Conservation (phyloP, 257 asterid genomes). For the Vinca minor region DNA sequence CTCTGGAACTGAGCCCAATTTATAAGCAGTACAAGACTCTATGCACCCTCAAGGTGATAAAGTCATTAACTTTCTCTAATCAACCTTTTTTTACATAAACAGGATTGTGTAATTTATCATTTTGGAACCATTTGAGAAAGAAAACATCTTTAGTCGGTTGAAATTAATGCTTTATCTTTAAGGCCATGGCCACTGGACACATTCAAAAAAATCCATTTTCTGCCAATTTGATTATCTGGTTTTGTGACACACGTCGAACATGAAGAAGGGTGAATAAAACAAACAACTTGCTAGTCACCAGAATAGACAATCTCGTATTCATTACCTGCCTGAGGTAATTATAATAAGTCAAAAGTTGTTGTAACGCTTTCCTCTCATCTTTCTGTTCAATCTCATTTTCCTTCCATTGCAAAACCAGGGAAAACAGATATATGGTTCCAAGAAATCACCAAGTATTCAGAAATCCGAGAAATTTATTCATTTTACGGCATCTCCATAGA, state of each 20-base stretch:
- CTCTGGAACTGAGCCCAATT: slow-evolving; percentile 16
- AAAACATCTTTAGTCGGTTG: slow-evolving; percentile 34
- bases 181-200: slow-evolving; percentile 19
- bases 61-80: slow-evolving; percentile 27
- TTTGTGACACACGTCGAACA: slow-evolving; percentile 21
- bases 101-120: slow-evolving; percentile 22
- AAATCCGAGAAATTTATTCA: background rate
- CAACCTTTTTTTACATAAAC: slow-evolving; percentile 17
- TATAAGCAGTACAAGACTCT: slow-evolving; percentile 21
- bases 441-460: background rate
- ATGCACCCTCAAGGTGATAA: background rate
- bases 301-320: slow-evolving; percentile 10
- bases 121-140: slow-evolving; percentile 24
- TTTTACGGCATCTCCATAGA: background rate
- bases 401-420: slow-evolving; percentile 8
- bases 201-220: slow-evolving; percentile 18
- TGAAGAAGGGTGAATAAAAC: slow-evolving; percentile 24
- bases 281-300: slow-evolving; percentile 18
- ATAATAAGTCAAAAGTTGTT: slow-evolving; percentile 14
- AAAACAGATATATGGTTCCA: background rate
- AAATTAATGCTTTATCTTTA: slow-evolving; percentile 24
- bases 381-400: slow-evolving; percentile 1
- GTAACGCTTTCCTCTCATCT: slow-evolving; percentile 14
- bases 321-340: slow-evolving; percentile 15
- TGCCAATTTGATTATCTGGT: slow-evolving; percentile 11